phyloP scores from a whole-genome alignment of 2,329 filamentous ascomycete species.

The Verticillium isaacii region DNA sequence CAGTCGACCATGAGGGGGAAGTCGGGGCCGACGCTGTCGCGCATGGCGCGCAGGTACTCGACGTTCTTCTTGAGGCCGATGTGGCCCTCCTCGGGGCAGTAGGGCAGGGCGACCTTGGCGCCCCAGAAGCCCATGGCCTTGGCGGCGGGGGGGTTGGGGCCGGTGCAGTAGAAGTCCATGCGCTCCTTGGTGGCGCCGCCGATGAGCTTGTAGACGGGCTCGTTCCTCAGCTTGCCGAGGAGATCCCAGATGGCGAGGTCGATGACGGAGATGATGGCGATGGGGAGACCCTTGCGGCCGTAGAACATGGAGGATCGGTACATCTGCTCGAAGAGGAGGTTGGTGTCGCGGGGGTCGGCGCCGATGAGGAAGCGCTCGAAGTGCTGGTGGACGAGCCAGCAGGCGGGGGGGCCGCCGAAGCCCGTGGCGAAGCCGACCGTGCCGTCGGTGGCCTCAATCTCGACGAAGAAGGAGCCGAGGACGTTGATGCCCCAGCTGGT shows the following conservation, averaged over 20 bases:
- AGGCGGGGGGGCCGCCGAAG: constrained; percentile 88
- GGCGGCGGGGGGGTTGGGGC: constrained; percentile 75
- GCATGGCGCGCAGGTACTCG: constrained; percentile 80
- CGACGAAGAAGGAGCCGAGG: constrained; percentile 84
- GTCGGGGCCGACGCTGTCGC: constrained; percentile 79
- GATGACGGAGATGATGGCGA: constrained; percentile 90
- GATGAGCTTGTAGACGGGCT: constrained; percentile 92
- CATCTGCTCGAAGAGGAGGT: constrained; percentile 93
- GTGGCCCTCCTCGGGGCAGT: constrained; percentile 81
- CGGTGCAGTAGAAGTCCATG: constrained; percentile 92
- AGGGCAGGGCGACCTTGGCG: constrained; percentile 84
- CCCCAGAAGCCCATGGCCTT: constrained; percentile 87
- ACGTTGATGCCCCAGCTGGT: constrained; percentile 97
- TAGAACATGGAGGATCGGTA: constrained; percentile 96
- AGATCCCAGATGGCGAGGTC: constrained; percentile 92
- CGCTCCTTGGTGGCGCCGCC: constrained; percentile 82
- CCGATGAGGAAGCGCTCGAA: constrained; percentile 90
- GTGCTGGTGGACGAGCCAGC: constrained; percentile 90
- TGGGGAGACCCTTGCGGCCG: constrained; percentile 83
- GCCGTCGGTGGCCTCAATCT: constrained; percentile 83
- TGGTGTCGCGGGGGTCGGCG: constrained; percentile 84
- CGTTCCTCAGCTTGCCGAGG: constrained; percentile 82
- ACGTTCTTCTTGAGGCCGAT: constrained; percentile 83
- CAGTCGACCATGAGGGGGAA: constrained; percentile 95
- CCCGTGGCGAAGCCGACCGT: constrained; percentile 93